Evolutionary conservation across 352 stramenopile species (phyloP).

Genomic region (Phytophthora syringae): DNA sequence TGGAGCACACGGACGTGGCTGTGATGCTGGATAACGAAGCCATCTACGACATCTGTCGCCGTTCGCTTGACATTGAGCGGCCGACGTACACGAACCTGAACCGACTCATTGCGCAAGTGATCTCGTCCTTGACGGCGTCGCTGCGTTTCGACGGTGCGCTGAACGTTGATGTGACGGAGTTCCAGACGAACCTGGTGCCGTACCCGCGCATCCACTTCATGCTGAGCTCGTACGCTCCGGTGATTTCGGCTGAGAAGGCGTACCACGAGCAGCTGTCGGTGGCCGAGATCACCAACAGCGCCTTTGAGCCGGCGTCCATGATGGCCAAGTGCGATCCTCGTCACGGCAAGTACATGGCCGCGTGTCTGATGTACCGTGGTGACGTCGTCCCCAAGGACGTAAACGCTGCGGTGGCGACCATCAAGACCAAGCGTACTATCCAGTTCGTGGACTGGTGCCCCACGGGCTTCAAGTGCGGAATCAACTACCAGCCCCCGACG

Average conservation of each 20-base stretch:
- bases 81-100: constrained; percentile 98
- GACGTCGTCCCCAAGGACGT: constrained; percentile 96
- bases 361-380: constrained; percentile 98
- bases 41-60: constrained; percentile 96
- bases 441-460: constrained; percentile 99
- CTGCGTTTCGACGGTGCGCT: constrained; percentile 97
- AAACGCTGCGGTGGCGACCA: constrained; percentile 97
- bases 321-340: constrained; percentile 98
- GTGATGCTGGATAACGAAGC: constrained; percentile 97
- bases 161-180: constrained; percentile 99
- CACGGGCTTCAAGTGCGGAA: constrained; percentile 98
- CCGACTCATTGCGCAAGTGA: constrained; percentile 95
- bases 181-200: constrained; percentile 99
- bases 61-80: constrained; percentile 94
- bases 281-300: constrained; percentile 96
- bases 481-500: constrained; percentile 77
- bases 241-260: constrained; percentile 93
- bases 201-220: constrained; percentile 99
- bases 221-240: constrained; percentile 97
- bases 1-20: constrained; percentile 96
- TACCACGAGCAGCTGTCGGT: constrained; percentile 96
- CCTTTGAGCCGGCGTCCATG: constrained; percentile 96
- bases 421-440: constrained; percentile 99
- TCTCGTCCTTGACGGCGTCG: constrained; percentile 96
- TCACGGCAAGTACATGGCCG: constrained; percentile 99